phyloP scores from a whole-genome alignment of 2,329 filamentous ascomycete genomes.

The Ophiostoma populinum region DNA sequence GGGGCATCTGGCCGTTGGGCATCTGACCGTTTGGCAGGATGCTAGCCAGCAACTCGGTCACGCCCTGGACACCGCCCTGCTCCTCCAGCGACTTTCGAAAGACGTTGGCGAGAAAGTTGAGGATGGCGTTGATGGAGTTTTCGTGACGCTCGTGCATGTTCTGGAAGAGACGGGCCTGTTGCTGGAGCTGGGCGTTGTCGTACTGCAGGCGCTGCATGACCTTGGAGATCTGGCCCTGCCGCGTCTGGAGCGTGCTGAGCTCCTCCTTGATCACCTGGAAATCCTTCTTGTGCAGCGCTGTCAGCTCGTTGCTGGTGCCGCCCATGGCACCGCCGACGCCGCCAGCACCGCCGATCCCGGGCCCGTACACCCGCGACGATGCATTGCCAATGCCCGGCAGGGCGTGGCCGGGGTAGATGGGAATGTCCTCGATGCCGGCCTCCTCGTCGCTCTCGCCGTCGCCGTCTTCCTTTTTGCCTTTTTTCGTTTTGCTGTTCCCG shows the following conservation, averaged over 20 bases:
- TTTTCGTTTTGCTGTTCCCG: slow-evolving; percentile 37
- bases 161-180: slow-evolving; percentile 78
- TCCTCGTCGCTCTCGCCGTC: slow-evolving; percentile 63
- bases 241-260: slow-evolving; percentile 63
- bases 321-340: slow-evolving; percentile 4
- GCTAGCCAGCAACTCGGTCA: slow-evolving; percentile 70
- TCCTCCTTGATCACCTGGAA: slow-evolving; percentile 63
- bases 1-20: slow-evolving; percentile 20
- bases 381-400: slow-evolving; percentile 8
- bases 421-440: slow-evolving; percentile 32
- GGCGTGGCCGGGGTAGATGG: slow-evolving; percentile 10
- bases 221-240: slow-evolving; percentile 71
- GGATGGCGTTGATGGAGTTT: slow-evolving; percentile 95
- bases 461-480: slow-evolving; percentile 42
- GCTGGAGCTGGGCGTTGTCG: slow-evolving; percentile 76
- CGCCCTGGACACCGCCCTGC: slow-evolving; percentile 54
- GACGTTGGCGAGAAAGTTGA: slow-evolving; percentile 91
- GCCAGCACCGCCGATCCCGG: slow-evolving; percentile 4
- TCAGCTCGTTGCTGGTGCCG: slow-evolving; percentile 21
- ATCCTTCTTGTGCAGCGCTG: slow-evolving; percentile 49
- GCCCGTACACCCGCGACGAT: too few species aligned
- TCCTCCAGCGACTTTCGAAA: slow-evolving; percentile 88
- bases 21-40: slow-evolving; percentile 45
- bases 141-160: slow-evolving; percentile 90
- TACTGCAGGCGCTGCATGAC: slow-evolving; percentile 66